Percentiles rank a stretch among this genome's conserved stretches.
Evolutionary conservation across 2,329 filamentous ascomycete species (phyloP).

Genomic region (Fusarium sp.): DNA sequence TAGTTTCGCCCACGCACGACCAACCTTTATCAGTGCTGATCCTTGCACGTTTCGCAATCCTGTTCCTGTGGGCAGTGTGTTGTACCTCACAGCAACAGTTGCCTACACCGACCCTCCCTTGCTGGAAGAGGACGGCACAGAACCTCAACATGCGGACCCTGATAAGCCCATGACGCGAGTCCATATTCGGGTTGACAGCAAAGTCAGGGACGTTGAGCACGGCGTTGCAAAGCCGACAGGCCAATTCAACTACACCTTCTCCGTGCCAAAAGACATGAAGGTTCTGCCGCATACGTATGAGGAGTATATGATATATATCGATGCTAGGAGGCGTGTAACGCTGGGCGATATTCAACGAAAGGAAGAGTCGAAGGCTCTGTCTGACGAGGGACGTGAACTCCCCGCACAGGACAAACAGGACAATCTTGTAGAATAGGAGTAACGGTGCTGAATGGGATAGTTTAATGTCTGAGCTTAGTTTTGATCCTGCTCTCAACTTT

Average conservation of each 20-base stretch:
- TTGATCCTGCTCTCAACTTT: too few species aligned
- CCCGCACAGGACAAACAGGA: conserved; percentile 14
- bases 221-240: conserved; percentile 50
- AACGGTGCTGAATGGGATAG: too few species aligned
- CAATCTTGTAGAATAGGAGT: conserved; percentile 38
- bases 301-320: conserved; percentile 52
- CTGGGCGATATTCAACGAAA: conserved; percentile 41
- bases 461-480: too few species aligned
- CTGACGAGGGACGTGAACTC: neutral
- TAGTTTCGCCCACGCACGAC: conserved; percentile 52
- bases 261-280: conserved; percentile 48
- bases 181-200: conserved; percentile 51
- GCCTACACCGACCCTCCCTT: conserved; percentile 51
- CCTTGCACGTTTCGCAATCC: conserved; percentile 52
- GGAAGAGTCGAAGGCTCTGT: conserved; percentile 25
- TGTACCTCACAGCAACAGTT: conserved; percentile 50
- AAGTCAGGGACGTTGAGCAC: conserved; percentile 52
- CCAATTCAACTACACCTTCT: conserved; percentile 53
- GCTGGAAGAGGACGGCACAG: conserved; percentile 48
- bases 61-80: conserved; percentile 49
- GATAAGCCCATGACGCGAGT: conserved; percentile 48
- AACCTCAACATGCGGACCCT: conserved; percentile 40
- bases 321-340: conserved; percentile 49
- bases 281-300: conserved; percentile 51
- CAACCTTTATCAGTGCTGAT: conserved; percentile 51